These are phyloP conservation scores for Nicotiana rustica DNA, from an alignment of 305 asterid species.

Conservation along the genomic window DNA sequence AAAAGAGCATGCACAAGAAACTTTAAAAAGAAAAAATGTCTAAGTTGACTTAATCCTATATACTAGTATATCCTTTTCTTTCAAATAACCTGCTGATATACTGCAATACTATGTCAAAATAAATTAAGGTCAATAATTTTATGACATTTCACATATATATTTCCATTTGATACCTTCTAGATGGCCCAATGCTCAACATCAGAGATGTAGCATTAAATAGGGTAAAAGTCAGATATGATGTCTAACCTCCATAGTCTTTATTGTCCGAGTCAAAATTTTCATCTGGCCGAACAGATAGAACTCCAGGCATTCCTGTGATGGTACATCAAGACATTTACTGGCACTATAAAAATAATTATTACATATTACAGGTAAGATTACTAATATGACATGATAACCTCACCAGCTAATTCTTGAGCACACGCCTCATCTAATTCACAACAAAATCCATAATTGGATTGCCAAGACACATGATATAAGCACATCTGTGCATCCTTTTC, in stretches of 20 bases:
- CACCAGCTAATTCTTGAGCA: slow-evolving; percentile 81
- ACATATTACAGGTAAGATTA: background rate
- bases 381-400: slow-evolving; percentile 32
- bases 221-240: background rate
- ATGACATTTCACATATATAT: background rate
- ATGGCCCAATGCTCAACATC: background rate
- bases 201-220: background rate
- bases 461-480: slow-evolving; percentile 78
- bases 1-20: background rate
- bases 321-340: slow-evolving; percentile 32
- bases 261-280: slow-evolving; percentile 64
- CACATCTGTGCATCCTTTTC: slow-evolving; percentile 94
- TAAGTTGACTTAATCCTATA: background rate
- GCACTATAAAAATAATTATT: background rate
- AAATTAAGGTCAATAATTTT: background rate
- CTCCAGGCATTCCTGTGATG: slow-evolving; percentile 73
- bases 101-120: background rate
- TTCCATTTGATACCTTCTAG: slow-evolving; percentile 12
- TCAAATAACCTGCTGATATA: background rate
- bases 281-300: slow-evolving; percentile 71
- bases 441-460: slow-evolving; percentile 80
- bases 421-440: slow-evolving; percentile 79
- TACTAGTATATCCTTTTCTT: background rate
- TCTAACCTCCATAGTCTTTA: slow-evolving; percentile 80
- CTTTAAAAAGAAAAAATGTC: background rate